These are phyloP conservation scores for Scheffersomyces stambukii DNA, from an alignment of 1,139 yeast species.

Conservation along the genomic window DNA sequence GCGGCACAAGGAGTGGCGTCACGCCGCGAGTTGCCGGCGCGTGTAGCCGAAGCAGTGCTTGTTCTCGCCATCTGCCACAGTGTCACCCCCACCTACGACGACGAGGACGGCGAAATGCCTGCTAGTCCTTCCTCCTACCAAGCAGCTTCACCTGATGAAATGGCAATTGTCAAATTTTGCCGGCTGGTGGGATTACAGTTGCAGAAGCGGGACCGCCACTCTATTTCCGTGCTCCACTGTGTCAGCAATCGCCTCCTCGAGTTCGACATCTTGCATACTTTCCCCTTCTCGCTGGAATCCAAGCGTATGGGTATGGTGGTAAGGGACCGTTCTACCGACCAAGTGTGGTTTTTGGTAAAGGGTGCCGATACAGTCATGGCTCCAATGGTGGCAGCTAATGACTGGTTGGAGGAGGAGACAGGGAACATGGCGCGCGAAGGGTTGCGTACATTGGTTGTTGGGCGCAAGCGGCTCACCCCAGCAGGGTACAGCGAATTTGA, in stretches of 20 bases:
- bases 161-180: slow-evolving; percentile 93
- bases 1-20: slow-evolving; percentile 18
- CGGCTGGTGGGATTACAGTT: slow-evolving; percentile 80
- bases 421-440: slow-evolving; percentile 99
- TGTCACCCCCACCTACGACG: slow-evolving; percentile 55
- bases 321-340: slow-evolving; percentile 57
- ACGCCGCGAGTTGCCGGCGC: slow-evolving; percentile 57
- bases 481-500: slow-evolving; percentile 60
- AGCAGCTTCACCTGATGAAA: slow-evolving; percentile 98
- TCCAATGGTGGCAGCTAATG: slow-evolving; percentile 76
- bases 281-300: slow-evolving; percentile 94
- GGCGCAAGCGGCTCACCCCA: slow-evolving; percentile 62
- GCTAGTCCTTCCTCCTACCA: slow-evolving; percentile 54
- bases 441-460: slow-evolving; percentile 87
- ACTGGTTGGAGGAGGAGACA: slow-evolving; percentile 97
- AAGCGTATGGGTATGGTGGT: slow-evolving; percentile 95
- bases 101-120: slow-evolving; percentile 6
- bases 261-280: slow-evolving; percentile 72
- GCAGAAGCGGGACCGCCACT: slow-evolving; percentile 74
- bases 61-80: slow-evolving; percentile 92
- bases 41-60: slow-evolving; percentile 75
- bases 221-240: slow-evolving; percentile 63
- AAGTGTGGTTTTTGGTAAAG: slow-evolving; percentile 80
- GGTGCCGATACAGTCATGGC: slow-evolving; percentile 98
- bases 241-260: slow-evolving; percentile 49